These are phyloP conservation scores for Fusarium haematococcum DNA, from an alignment of 2,329 filamentous ascomycete species.

Conservation along the genomic window DNA sequence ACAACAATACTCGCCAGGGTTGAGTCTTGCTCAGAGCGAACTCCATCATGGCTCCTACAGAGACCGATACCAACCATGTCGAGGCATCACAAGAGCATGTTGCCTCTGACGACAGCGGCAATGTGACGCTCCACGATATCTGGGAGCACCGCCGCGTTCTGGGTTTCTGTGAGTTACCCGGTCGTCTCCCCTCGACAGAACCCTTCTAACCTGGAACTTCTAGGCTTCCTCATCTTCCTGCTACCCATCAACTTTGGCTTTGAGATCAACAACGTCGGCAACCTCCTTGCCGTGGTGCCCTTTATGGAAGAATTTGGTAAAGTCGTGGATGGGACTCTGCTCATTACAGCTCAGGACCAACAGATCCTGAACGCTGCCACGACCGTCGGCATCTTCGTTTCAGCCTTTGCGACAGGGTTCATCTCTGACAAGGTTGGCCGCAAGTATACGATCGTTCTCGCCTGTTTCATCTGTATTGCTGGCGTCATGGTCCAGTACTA, in stretches of 20 bases:
- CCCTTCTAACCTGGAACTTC: too few relatives aligned
- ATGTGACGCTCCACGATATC: slow-evolving; percentile 26
- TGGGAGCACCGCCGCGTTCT: slow-evolving; percentile 35
- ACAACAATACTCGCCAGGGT: not conserved
- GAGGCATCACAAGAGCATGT: slow-evolving; percentile 9
- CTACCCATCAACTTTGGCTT: slow-evolving; percentile 48
- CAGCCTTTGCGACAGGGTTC: slow-evolving; percentile 44
- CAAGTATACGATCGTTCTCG: slow-evolving; percentile 40
- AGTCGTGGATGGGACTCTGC: slow-evolving; percentile 17
- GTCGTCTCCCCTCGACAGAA: rapidly evolving
- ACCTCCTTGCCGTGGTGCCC: slow-evolving; percentile 44
- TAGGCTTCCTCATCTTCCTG: slow-evolving; percentile 45
- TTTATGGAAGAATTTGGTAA: slow-evolving; percentile 42
- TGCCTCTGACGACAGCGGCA: not conserved
- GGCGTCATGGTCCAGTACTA: slow-evolving; percentile 45
- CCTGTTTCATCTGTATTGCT: slow-evolving; percentile 35
- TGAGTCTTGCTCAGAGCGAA: not conserved
- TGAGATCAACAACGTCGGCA: slow-evolving; percentile 44
- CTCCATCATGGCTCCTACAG: slow-evolving; percentile 16
- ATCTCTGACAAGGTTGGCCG: slow-evolving; percentile 43
- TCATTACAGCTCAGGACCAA: slow-evolving; percentile 43
- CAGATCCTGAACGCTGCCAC: slow-evolving; percentile 47
- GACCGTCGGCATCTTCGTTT: slow-evolving; percentile 46
- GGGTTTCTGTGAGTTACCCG: slow-evolving; percentile 24
- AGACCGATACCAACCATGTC: slow-evolving; percentile 21